Percentiles rank a stretch among this genome's conserved stretches.
These are phyloP conservation scores for Fagopyrum tataricum DNA, from an alignment of 148 eudicot species.

Conservation along the genomic window DNA sequence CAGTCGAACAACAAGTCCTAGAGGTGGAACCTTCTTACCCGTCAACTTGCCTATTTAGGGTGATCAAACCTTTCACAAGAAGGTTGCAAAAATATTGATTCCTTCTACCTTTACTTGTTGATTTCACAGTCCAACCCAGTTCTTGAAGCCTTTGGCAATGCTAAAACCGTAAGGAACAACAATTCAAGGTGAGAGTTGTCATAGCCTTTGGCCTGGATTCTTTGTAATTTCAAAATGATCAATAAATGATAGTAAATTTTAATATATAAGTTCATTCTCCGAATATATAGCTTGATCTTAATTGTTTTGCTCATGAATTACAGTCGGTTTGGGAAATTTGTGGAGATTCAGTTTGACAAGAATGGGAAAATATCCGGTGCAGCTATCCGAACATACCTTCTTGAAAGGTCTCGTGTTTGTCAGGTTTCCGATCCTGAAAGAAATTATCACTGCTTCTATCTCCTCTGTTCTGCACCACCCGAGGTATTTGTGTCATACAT, in stretches of 20 bases:
- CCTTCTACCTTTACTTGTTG: slow-evolving; percentile 13
- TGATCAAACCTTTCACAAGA: too few species aligned
- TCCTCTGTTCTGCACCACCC: slow-evolving; percentile 80
- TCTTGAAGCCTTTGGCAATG: slow-evolving; percentile 80
- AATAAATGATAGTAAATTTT: too few species aligned
- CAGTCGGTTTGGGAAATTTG: slow-evolving; percentile 92
- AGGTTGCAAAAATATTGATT: too few species aligned
- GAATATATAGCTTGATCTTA: too few species aligned
- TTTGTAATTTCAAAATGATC: too few species aligned
- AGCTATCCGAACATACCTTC: slow-evolving; percentile 87
- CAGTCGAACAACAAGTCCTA: too few species aligned
- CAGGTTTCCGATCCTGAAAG: slow-evolving; percentile 87
- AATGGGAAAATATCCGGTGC: slow-evolving; percentile 88
- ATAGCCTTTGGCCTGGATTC: neutral
- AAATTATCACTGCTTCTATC: slow-evolving; percentile 83
- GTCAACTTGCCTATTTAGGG: too few species aligned
- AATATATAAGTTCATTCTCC: too few species aligned
- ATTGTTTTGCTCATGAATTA: slow-evolving; percentile 15
- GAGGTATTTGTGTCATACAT: slow-evolving; percentile 42
- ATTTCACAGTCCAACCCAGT: slow-evolving; percentile 83
- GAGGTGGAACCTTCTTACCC: slow-evolving; percentile 53
- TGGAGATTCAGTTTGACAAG: slow-evolving; percentile 82
- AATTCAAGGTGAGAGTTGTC: slow-evolving; percentile 63
- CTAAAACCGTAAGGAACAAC: slow-evolving; percentile 44
- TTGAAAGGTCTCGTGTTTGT: slow-evolving; percentile 90